Percentiles rank a stretch among this genome's conserved stretches.
Evolutionary conservation across 2,329 filamentous ascomycete genomes (phyloP).

Genomic region (Aspergillus quadrilineatus): DNA sequence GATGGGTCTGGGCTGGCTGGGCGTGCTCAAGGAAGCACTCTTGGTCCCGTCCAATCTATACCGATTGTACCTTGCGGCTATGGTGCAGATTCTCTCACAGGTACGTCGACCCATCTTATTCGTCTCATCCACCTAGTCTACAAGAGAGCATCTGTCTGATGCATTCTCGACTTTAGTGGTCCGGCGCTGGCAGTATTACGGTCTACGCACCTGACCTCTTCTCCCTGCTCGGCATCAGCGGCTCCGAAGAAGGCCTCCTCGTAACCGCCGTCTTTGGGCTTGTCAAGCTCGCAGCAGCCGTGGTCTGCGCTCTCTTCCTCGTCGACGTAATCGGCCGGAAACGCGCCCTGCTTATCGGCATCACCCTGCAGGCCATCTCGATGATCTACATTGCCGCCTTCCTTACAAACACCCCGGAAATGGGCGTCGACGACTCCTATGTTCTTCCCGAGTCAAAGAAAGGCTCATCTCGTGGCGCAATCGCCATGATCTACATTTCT

Average conservation of each 20-base stretch:
- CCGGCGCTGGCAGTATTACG: constrained; percentile 70
- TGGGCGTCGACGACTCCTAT: constrained; percentile 46
- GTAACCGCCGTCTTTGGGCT: constrained; percentile 75
- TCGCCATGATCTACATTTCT: constrained; percentile 71
- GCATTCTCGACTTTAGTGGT: constrained; percentile 51
- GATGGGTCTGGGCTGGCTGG: constrained; percentile 62
- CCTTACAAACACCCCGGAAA: constrained; percentile 59
- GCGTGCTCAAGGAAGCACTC: constrained; percentile 68
- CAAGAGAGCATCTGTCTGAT: too few relatives aligned
- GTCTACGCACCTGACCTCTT: constrained; percentile 76
- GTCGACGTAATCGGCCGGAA: constrained; percentile 78
- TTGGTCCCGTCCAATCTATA: constrained; percentile 68
- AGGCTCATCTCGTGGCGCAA: constrained; percentile 60
- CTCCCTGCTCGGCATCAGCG: constrained; percentile 66
- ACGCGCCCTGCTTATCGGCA: constrained; percentile 61
- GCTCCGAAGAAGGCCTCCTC: constrained; percentile 66
- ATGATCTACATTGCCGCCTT: constrained; percentile 65
- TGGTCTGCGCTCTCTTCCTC: constrained; percentile 72
- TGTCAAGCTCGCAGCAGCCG: constrained; percentile 66
- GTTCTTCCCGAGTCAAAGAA: constrained; percentile 53
- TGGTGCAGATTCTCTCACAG: constrained; percentile 70
- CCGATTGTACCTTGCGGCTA: constrained; percentile 65
- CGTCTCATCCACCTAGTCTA: too few relatives aligned
- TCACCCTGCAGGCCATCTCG: constrained; percentile 58
- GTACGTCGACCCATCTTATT: neutral